These are phyloP conservation scores for Wickerhamiella bombiphila DNA, from an alignment of 805 yeast genomes.

Conservation along the genomic window DNA sequence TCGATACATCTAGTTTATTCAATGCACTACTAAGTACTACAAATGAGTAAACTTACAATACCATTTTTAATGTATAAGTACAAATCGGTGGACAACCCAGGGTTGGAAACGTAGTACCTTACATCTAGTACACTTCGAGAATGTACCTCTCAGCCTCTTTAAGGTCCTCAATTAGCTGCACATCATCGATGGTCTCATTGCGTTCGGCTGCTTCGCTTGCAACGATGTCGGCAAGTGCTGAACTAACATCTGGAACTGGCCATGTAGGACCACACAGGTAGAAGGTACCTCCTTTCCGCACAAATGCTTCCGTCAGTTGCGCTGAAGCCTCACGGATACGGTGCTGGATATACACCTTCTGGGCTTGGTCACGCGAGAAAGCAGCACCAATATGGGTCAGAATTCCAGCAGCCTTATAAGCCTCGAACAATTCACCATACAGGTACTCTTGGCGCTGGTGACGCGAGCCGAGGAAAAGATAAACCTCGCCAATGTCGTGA, in stretches of 20 bases:
- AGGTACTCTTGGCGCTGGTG: slow-evolving; percentile 90
- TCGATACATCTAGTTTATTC: no score
- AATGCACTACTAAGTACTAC: no score
- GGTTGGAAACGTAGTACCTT: no score
- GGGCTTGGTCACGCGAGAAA: slow-evolving; percentile 91
- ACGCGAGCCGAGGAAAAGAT: slow-evolving; percentile 82
- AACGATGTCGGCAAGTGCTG: slow-evolving; percentile 72
- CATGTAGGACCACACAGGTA: slow-evolving; percentile 98
- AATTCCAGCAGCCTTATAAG: slow-evolving; percentile 80
- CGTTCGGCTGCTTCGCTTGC: slow-evolving; percentile 50
- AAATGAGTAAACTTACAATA: no score
- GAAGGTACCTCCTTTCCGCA: slow-evolving; percentile 68
- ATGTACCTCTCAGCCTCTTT: slow-evolving; percentile 87
- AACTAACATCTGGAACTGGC: slow-evolving; percentile 96
- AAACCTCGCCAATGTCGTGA: slow-evolving; percentile 73
- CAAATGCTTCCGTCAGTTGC: slow-evolving; percentile 66
- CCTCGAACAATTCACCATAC: slow-evolving; percentile 96
- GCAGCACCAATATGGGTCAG: slow-evolving; percentile 95
- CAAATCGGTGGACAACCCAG: no score
- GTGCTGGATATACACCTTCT: slow-evolving; percentile 91
- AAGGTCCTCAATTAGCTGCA: slow-evolving; percentile 76
- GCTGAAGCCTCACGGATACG: slow-evolving; percentile 64
- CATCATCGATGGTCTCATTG: slow-evolving; percentile 57
- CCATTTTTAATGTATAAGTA: no score
- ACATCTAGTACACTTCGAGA: slow-evolving; percentile 70